Base-by-base conservation (phyloP, 2,329 filamentous ascomycete genomes). In the Pseudogymnoascus sp. region DNA sequence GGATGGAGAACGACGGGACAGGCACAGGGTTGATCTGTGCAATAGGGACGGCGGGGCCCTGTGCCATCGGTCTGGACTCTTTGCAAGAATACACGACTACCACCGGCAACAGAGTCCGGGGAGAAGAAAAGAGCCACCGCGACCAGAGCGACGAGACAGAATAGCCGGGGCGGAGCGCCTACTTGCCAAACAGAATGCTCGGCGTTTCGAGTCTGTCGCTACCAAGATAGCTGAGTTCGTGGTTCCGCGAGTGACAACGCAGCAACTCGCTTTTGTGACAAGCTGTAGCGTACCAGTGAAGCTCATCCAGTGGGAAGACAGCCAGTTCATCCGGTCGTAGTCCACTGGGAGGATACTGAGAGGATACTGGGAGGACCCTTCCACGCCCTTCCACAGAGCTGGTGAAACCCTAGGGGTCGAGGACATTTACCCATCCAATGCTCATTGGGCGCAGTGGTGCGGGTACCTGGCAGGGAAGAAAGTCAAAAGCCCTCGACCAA, bases 391-490 rank as follows among this genome's bases (percentile, higher is more conserved):
- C 26, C 2, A 19, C n/a, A 13, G 26, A 56, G 50, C n/a, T 56
- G 50, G 50, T 56, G 50, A 56, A 33, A 53, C 47, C 47, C 47
- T 53, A 53, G 47, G 47, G 47, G 26, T 53, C 47, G 31, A 53
- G n/a, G 47, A 26, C 47, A 19, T 29, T 4, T 31, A 13, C 10
- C 31, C 47, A 33, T 6, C 0, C 16, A 19, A n/a, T 19, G 29
- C n/a, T 56, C 50, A 56, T 33, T 56, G 50, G 50, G n/a, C 31
- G 50, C n/a, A 11, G 50, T 56, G 26, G 50, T 56, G 50, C 50
- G 50, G 50, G 50, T 56, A 56, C 50, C 50, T 56, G 50, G 29
- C 50, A 53, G n/a, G 47, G 47, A 53, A 53, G 47, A 53, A 53
- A 53, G 8, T 10, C 5, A 2, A 31, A 14, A 33, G 6, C 21